A percentile compares a stretch with the other conserved stretches of the same genome.
phyloP scores from a whole-genome alignment of 805 yeast genomes.

The Isabelozyma rhagii region DNA sequence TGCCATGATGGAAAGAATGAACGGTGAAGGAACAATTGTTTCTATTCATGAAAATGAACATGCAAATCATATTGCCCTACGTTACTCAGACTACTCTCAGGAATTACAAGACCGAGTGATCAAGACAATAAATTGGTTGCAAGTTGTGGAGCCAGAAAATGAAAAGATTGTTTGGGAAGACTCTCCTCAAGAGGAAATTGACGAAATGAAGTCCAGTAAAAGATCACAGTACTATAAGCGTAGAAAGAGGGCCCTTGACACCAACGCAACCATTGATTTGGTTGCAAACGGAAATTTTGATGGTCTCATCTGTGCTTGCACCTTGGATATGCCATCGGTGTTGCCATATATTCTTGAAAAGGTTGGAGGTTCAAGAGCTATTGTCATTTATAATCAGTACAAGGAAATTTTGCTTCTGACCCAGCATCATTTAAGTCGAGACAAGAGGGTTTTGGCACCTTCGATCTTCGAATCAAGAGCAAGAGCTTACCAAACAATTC shows the following conservation, averaged over 20 bases:
- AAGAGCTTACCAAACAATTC: constrained; percentile 85
- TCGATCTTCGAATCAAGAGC: constrained; percentile 78
- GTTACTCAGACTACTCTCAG: constrained; percentile 61
- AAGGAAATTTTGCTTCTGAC: constrained; percentile 78
- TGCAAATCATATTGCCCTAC: constrained; percentile 70
- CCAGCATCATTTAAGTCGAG: constrained; percentile 63
- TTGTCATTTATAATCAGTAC: constrained; percentile 76
- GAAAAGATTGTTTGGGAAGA: constrained; percentile 47
- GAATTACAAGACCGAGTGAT: constrained; percentile 53
- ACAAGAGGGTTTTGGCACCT: constrained; percentile 76
- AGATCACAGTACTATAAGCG: constrained; percentile 67
- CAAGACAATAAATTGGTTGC: constrained; percentile 71
- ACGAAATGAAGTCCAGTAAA: constrained; percentile 55
- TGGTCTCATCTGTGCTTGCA: constrained; percentile 69
- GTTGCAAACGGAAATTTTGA: constrained; percentile 61
- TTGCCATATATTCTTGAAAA: constrained; percentile 60
- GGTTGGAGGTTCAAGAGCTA: constrained; percentile 81
- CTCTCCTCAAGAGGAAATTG: constrained; percentile 50
- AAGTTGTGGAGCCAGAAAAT: constrained; percentile 74
- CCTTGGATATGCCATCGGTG: constrained; percentile 65
- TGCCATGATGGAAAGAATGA: constrained; percentile 88
- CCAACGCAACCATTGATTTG: constrained; percentile 47
- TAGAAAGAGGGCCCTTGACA: constrained; percentile 51
- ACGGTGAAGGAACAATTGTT: constrained; percentile 66
- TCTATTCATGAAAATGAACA: constrained; percentile 92